Base-by-base conservation (phyloP, 1,284 basidiomycete genomes). In the Melampsora abietis-canadensis region DNA sequence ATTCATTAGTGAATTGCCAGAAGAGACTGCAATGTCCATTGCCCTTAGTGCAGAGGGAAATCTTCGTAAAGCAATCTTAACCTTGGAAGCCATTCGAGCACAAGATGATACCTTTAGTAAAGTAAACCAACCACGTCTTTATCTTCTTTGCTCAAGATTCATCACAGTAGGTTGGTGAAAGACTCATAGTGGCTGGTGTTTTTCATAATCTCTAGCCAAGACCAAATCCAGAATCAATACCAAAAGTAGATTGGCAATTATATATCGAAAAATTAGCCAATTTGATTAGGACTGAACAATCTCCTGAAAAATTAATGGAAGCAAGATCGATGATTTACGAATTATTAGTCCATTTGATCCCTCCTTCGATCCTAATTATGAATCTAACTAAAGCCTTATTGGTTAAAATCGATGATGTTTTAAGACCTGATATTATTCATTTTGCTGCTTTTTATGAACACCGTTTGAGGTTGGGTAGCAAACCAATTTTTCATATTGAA, bases 221-320 rank as follows among this genome's bases (percentile, higher is more conserved):
- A n/a, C 82, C 15, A 89, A 90, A 88, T 46, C 82, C 94, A 66
- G 85, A 87, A 51, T 91, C 93, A 66, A 92, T 84, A 15, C 83
- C 94, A 17, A 93, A 96, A 83, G 94, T 96, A 15, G 96, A 99
- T 81, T 99, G 96, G 96, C 95, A 99, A 83, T 90, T 90, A n/a
- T 98, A 97, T 81, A 94, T 93, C 78, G 85, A 89, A 78, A 92
- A 94, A 81, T 90, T 97, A 15, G 94, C 92, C n/a, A 92, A 95
- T 81, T 82, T 91, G 79, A 95, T 98, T 78, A 84, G 98, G n/a
- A 86, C 88, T 78, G 92, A 97, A 80, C 96, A 98, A 82, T 88
- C 89, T n/a, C 93, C 96, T 15, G 88, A 90, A 76, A 88, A 89
- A 72, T 88, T 98, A 66, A 90, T 98, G 85, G 92, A 93, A 80